Evolutionary conservation across 2,329 filamentous ascomycete species (phyloP).

Genomic region (Paecilomyces sp.): DNA sequence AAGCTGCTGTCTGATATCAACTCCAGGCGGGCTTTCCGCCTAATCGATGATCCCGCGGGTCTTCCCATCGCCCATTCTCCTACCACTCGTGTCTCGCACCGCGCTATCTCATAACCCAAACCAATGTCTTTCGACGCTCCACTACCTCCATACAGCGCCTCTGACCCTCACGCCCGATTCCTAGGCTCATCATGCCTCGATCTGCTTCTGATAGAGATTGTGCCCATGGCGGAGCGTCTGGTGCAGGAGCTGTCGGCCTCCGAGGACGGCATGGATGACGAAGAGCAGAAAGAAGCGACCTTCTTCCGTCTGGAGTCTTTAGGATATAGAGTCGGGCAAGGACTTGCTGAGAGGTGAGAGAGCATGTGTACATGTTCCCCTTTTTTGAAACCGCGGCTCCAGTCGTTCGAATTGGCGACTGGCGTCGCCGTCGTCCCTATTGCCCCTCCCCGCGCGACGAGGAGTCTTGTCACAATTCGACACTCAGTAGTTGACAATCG

Average conservation of each 20-base stretch:
- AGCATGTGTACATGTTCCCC: neutral
- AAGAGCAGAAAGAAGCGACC: slow-evolving; percentile 76
- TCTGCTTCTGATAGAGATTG: slow-evolving; percentile 91
- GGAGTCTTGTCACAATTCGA: neutral
- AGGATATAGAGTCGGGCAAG: slow-evolving; percentile 88
- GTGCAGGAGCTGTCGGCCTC: slow-evolving; percentile 56
- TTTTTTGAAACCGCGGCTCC: too few species aligned
- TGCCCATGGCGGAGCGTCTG: slow-evolving; percentile 85
- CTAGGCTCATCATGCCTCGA: slow-evolving; percentile 82
- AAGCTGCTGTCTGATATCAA: neutral
- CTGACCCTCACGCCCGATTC: slow-evolving; percentile 68
- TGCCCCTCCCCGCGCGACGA: neutral
- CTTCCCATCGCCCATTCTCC: neutral
- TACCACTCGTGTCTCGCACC: neutral
- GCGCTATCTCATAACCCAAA: neutral
- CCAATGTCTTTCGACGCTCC: slow-evolving; percentile 21
- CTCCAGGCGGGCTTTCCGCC: neutral
- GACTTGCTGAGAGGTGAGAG: slow-evolving; percentile 74
- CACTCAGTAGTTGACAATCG: neutral
- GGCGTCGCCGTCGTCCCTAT: too few species aligned
- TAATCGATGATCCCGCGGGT: neutral
- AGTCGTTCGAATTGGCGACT: too few species aligned
- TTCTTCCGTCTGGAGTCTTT: slow-evolving; percentile 76
- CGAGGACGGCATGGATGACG: slow-evolving; percentile 36
- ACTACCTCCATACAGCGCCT: slow-evolving; percentile 61